Evolutionary conservation across 345 rosid species (phyloP), one percentile per base, ranked within the genome.

Genomic region (Noccaea bulbosa): DNA sequence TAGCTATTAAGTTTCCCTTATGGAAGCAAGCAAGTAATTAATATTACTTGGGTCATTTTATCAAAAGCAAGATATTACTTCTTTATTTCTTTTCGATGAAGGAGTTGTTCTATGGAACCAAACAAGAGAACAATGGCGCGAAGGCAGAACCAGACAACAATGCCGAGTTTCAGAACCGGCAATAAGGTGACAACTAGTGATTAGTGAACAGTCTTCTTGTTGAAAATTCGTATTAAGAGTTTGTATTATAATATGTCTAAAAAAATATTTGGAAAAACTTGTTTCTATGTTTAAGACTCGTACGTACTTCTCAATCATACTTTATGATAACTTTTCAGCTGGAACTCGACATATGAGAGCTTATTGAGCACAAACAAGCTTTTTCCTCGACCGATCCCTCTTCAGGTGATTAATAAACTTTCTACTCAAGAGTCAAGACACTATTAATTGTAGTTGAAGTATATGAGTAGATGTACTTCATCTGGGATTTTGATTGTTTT

Each of bases 281-380:
- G 12, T 49, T 47, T 34, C 6, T 4, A 48, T 37, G 17, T 27
- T 47, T 48, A 33, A 70, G 15, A 30, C 34, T 6, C 4, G 10
- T 70, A 17, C 4, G 10, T 70, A 17, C 34, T 33, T 51, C 9
- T 33, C 33, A 14, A n/a, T 51, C 43, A 47, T 43, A 14, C 47
- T 44, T 37, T 2, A 14, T 22, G 17, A 14, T 54, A 12, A 54
- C 0, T 11, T 34, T 72, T 12, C 65, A 72, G 77, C 71, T 48
- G 58, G 57, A 65, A 55, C 58, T 24, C 57, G 43, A 47, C 71
- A 40, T 72, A 72, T 55, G 77, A 47, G 38, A 65, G 58, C 35
- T 64, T 72, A 65, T 17, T 72, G 59, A 72, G 71, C 58, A 72
- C 71, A 64, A 56, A 47, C 77, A 72, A 46, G 50, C 71, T 4